phyloP scores from a whole-genome alignment of 495 filamentous ascomycete genomes.

The Opeltia flavorubescens region DNA sequence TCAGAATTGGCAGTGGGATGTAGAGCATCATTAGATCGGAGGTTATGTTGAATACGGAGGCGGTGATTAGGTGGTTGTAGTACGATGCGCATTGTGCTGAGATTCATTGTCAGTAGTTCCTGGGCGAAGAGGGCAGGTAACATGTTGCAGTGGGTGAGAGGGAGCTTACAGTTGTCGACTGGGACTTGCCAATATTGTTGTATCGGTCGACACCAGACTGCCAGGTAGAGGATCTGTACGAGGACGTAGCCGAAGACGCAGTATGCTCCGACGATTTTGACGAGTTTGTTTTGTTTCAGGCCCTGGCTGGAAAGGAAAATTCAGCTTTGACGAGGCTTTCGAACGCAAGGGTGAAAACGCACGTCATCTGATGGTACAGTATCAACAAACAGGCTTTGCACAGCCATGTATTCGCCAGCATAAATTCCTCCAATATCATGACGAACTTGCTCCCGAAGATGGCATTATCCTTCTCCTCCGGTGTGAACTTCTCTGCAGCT shows the following conservation, averaged over 20 bases:
- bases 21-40: constrained; percentile 48
- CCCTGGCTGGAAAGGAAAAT: constrained; percentile 12
- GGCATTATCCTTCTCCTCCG: constrained; percentile 28
- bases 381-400: constrained; percentile 40
- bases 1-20: constrained; percentile 44
- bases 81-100: constrained; percentile 19
- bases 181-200: constrained; percentile 45
- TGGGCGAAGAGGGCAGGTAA: constrained; percentile 6
- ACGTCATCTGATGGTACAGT: constrained; percentile 41
- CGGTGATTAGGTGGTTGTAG: constrained; percentile 45
- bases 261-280: constrained; percentile 41
- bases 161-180: constrained; percentile 17
- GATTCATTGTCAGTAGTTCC: neutral
- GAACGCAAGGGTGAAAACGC: constrained; percentile 5
- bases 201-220: constrained; percentile 51
- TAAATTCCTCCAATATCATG: constrained; percentile 33
- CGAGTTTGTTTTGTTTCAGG: constrained; percentile 30
- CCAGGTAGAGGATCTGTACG: constrained; percentile 49
- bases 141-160: constrained; percentile 5
- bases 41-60: constrained; percentile 52
- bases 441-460: constrained; percentile 42
- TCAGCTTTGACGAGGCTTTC: constrained; percentile 1
- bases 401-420: constrained; percentile 32
- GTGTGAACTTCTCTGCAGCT: constrained; percentile 28
- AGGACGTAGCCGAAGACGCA: constrained; percentile 40